Conservation (phyloP, 2,329 filamentous ascomycete species). For the Stemphylium vesicarium region DNA sequence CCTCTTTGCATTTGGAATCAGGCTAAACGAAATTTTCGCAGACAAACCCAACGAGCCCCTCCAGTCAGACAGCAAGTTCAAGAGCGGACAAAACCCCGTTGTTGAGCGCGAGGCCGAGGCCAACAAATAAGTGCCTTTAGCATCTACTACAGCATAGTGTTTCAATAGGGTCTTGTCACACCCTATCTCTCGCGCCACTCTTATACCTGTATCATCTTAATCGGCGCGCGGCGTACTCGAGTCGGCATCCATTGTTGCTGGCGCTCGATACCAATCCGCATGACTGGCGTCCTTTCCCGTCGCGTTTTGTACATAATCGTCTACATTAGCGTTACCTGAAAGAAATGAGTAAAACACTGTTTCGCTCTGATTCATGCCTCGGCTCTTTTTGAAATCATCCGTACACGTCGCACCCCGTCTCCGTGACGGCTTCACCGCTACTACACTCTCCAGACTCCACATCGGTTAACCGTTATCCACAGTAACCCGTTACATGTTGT, state of each 20-base stretch:
- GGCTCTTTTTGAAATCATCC: neutral
- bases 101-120: conserved; percentile 52
- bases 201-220: conserved; percentile 6
- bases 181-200: neutral
- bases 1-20: conserved; percentile 29
- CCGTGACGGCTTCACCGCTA: neutral
- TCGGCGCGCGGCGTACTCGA: conserved; percentile 7
- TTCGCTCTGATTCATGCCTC: neutral
- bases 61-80: conserved; percentile 56
- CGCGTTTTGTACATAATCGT: conserved; percentile 7
- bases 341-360: conserved; percentile 1
- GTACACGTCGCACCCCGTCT: neutral
- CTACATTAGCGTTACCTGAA: neutral
- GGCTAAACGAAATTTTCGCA: conserved; percentile 39
- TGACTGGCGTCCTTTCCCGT: conserved; percentile 9
- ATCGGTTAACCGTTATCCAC: too few species aligned
- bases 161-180: neutral
- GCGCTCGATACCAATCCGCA: conserved; percentile 13
- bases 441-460: too few species aligned
- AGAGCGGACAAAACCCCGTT: conserved; percentile 54
- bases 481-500: neutral
- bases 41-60: conserved; percentile 62
- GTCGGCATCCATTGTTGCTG: conserved; percentile 10
- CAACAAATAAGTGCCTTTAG: conserved; percentile 54
- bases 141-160: neutral